These are phyloP conservation scores for Beauveria scarabaeidicola DNA, from an alignment of 2,329 filamentous ascomycete genomes.

Conservation along the genomic window DNA sequence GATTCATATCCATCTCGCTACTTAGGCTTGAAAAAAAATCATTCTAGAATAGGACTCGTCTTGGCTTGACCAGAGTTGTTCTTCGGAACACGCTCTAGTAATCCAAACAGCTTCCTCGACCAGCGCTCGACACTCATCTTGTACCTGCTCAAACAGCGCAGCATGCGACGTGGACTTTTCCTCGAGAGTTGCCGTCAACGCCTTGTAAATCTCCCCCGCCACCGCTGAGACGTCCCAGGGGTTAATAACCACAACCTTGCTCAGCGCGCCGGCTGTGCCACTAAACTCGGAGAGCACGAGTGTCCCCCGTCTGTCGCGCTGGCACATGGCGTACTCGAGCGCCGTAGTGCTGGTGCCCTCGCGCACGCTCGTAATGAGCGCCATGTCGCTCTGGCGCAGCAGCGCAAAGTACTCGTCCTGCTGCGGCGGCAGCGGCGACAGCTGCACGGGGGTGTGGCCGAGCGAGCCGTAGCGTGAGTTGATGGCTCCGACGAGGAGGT, in stretches of 20 bases:
- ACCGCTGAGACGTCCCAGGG: slow-evolving; percentile 86
- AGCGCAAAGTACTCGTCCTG: slow-evolving; percentile 91
- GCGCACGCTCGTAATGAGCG: slow-evolving; percentile 86
- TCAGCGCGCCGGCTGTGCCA: slow-evolving; percentile 78
- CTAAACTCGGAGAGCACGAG: slow-evolving; percentile 95
- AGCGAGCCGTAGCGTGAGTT: slow-evolving; percentile 85
- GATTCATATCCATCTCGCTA: not conserved
- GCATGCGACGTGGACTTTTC: slow-evolving; percentile 58
- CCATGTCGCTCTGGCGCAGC: slow-evolving; percentile 79
- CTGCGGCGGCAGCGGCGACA: slow-evolving; percentile 86
- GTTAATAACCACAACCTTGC: slow-evolving; percentile 88
- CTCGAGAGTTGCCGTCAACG: slow-evolving; percentile 64
- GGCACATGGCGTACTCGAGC: slow-evolving; percentile 87
- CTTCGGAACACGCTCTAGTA: not conserved
- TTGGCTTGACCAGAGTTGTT: not conserved
- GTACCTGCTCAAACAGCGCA: not conserved
- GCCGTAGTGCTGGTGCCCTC: slow-evolving; percentile 98
- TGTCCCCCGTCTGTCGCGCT: slow-evolving; percentile 76
- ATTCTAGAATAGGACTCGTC: not conserved
- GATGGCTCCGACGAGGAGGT: slow-evolving; percentile 82
- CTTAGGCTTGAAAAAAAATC: not conserved
- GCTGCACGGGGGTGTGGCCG: slow-evolving; percentile 82
- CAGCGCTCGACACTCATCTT: slow-evolving; percentile 8
- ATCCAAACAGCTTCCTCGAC: not conserved
- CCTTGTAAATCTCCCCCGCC: slow-evolving; percentile 71